Conservation (phyloP, 2,329 filamentous ascomycete species). For the Pseudogymnoascus sp. region DNA sequence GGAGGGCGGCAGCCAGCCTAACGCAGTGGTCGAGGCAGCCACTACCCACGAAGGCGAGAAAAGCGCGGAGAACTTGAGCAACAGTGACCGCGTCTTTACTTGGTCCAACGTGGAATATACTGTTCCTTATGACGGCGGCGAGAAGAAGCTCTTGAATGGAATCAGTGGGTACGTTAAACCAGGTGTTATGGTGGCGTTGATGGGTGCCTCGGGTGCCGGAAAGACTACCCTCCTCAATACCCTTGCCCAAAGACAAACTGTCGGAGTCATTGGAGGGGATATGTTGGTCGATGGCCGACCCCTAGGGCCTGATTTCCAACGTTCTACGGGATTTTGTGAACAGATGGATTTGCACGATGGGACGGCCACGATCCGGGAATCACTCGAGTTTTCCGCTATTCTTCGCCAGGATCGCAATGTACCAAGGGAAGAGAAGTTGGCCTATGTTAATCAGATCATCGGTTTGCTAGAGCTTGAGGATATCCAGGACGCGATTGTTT, state of each 20-base stretch:
- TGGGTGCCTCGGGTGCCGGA: constrained; percentile 61
- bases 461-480: constrained; percentile 58
- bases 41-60: constrained; percentile 10
- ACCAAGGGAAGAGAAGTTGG: constrained; percentile 67
- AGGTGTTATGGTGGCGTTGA: constrained; percentile 59
- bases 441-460: constrained; percentile 73
- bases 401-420: constrained; percentile 74
- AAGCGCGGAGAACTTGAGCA: constrained; percentile 35
- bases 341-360: constrained; percentile 85
- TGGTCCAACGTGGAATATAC: constrained; percentile 66
- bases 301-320: constrained; percentile 75
- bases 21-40: constrained; percentile 17
- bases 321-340: constrained; percentile 68
- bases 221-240: constrained; percentile 85
- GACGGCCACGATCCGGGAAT: constrained; percentile 80
- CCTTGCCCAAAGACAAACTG: constrained; percentile 75
- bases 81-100: constrained; percentile 63
- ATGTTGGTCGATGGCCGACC: constrained; percentile 62
- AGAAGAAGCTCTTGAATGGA: constrained; percentile 67
- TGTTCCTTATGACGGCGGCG: constrained; percentile 51
- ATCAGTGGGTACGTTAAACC: constrained; percentile 76
- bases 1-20: constrained; percentile 19
- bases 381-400: constrained; percentile 78
- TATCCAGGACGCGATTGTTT: constrained; percentile 58
- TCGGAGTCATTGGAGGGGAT: constrained; percentile 80